Evolutionary conservation across 2,329 filamentous ascomycete species (phyloP).

Genomic region (Gaeumannomyces sp.): DNA sequence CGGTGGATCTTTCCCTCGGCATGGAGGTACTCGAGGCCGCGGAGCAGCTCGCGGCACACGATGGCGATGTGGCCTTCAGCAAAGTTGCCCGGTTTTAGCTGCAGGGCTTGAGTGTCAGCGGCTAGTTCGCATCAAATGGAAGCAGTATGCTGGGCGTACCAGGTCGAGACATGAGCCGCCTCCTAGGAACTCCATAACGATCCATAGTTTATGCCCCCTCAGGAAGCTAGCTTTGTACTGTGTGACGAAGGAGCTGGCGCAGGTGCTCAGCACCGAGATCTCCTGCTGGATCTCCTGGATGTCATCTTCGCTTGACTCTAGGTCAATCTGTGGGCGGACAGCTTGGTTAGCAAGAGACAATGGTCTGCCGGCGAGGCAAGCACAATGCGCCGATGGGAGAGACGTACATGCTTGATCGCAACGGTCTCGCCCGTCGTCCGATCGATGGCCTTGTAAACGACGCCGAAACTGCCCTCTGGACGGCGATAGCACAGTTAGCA

Average conservation of each 20-base stretch:
- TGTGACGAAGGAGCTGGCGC: constrained; percentile 87
- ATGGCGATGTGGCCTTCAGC: constrained; percentile 88
- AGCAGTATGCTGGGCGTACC: constrained; percentile 15
- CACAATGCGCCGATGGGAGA: no score
- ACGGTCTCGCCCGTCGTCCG: constrained; percentile 85
- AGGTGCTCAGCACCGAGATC: constrained; percentile 91
- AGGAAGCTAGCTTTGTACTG: constrained; percentile 96
- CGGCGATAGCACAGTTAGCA: neutral
- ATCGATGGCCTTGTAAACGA: constrained; percentile 95
- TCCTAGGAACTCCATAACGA: constrained; percentile 96
- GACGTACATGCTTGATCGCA: constrained; percentile 87
- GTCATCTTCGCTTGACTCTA: constrained; percentile 97
- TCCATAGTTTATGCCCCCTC: constrained; percentile 96
- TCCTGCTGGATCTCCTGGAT: constrained; percentile 98
- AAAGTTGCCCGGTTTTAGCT: constrained; percentile 80
- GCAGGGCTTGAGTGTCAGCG: constrained; percentile 33
- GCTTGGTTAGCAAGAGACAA: neutral
- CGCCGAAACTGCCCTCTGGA: constrained; percentile 77
- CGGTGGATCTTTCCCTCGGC: constrained; percentile 92
- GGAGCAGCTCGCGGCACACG: constrained; percentile 83
- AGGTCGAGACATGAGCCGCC: constrained; percentile 93
- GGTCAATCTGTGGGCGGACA: constrained; percentile 69
- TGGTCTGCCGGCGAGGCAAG: neutral
- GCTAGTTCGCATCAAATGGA: constrained; percentile 18
- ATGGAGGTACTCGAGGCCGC: constrained; percentile 89